Conservation (phyloP, 1,139 yeast species). For the Kazachstania sp. region DNA sequence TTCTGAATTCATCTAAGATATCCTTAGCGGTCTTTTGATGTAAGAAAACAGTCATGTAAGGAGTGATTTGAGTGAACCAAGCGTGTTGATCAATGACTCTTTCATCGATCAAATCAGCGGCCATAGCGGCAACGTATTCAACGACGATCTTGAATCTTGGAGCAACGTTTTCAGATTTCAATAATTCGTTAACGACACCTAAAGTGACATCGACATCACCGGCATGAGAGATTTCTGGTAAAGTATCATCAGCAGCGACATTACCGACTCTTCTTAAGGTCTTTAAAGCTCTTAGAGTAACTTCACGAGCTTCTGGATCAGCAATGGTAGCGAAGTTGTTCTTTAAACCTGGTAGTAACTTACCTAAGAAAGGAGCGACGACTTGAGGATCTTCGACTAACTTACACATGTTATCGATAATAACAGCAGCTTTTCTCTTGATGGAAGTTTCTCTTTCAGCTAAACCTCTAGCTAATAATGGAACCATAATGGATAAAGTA, state of each 20-base stretch:
- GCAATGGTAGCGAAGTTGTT: conserved; percentile 92
- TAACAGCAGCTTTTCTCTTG: conserved; percentile 99
- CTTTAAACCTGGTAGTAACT: conserved; percentile 93
- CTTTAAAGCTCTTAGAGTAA: conserved; percentile 92
- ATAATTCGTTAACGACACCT: conserved; percentile 67
- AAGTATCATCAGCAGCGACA: conserved; percentile 76
- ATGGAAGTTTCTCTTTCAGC: conserved; percentile 99
- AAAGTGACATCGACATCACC: conserved; percentile 90
- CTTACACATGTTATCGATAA: conserved; percentile 99
- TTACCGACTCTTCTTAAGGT: conserved; percentile 99
- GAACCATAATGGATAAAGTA: conserved; percentile 98
- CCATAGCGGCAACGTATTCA: conserved; percentile 85
- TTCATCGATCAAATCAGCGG: conserved; percentile 98
- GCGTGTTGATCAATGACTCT: conserved; percentile 87
- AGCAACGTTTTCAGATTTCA: conserved; percentile 56
- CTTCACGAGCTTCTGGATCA: conserved; percentile 99
- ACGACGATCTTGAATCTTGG: conserved; percentile 71
- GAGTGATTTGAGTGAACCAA: conserved; percentile 83
- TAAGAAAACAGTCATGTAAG: conserved; percentile 91
- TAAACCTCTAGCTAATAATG: conserved; percentile 97
- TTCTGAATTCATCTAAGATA: conserved; percentile 89
- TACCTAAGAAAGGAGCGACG: conserved; percentile 97
- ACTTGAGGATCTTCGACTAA: conserved; percentile 99
- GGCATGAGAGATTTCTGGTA: conserved; percentile 96
- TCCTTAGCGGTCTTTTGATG: conserved; percentile 90